Base-by-base conservation (phyloP, 371 early-diverging fungal genomes). In the Mucor saturninus region DNA sequence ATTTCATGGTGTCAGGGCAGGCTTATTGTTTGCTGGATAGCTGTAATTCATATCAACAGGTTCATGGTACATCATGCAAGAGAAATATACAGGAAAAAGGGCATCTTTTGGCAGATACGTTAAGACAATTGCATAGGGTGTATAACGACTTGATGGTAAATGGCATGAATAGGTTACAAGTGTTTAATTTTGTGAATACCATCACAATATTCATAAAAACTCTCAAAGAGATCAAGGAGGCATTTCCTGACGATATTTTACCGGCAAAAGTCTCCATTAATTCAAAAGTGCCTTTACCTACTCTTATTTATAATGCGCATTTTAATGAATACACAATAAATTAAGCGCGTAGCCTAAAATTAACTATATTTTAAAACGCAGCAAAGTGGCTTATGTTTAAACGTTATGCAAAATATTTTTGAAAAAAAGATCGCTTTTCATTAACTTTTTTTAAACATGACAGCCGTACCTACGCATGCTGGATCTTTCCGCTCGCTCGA, bases 401-500 rank as follows among this genome's bases (percentile, higher is more conserved):
- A 28, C 30, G 11, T 49, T 28, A 21, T 21, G 21, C 21, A 21
- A 21, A 21, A 21, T 21, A 21, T 45, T 54, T 43, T 56, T 7
- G 39, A 26, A 54, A 6, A 5, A 5, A 9, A 48, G 35, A 35
- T 35, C 35, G 8, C 30, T 45, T 48, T 14, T 59, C 51, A 7
- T 14, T n/a, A 48, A 28, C 3, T 40, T 28, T 38, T 38, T 21
- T 21, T 21, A 42, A 62, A 28, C 31, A 74, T 74, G 74, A 43
- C 71, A 46, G 65, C 60, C 40, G 60, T 69, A 50, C 73, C 72
- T 31, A 77, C 71, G 57, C 61, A 63, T 48, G 80, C 80, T 48
- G 80, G 80, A 29, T 61, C 68, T 11, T 80, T 75, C 73, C 66
- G 63, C 31, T 69, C 77, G 8, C 48, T 80, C 14, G 70, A 68